phyloP scores from a whole-genome alignment of 1,139 yeast genomes.

The Magnusiomyces tetraspermus region DNA sequence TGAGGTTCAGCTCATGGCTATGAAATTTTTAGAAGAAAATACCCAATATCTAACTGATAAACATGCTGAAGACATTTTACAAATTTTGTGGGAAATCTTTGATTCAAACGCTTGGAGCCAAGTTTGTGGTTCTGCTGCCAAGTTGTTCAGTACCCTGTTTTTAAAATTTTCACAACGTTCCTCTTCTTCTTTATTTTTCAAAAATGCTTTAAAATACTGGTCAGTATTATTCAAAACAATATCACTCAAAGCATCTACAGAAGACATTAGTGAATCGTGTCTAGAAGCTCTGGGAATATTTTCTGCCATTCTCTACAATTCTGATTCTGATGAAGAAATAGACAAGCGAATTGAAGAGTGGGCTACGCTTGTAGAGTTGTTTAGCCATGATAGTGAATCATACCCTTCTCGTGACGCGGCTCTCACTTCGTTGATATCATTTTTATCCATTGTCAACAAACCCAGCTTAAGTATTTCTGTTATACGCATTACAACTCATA shows the following conservation, averaged over 20 bases:
- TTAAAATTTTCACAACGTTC: constrained; percentile 22
- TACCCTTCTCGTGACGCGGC: constrained; percentile 42
- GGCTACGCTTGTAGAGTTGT: constrained; percentile 28
- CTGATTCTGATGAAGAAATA: constrained; percentile 10
- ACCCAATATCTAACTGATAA: constrained; percentile 6
- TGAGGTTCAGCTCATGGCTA: constrained; percentile 43
- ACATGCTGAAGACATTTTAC: constrained; percentile 15
- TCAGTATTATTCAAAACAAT: constrained; percentile 25
- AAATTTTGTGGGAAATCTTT: constrained; percentile 30
- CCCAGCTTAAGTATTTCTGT: constrained; percentile 4
- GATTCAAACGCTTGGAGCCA: constrained; percentile 34
- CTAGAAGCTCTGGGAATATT: constrained; percentile 44
- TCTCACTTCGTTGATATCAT: constrained; percentile 37
- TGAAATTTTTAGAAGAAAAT: constrained; percentile 27
- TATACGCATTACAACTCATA: not conserved
- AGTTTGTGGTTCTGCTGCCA: constrained; percentile 38
- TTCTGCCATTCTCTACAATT: constrained; percentile 21
- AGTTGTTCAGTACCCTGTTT: constrained; percentile 34
- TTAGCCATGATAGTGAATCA: constrained; percentile 39
- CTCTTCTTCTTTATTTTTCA: constrained; percentile 9
- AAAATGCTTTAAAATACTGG: constrained; percentile 17
- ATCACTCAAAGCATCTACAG: constrained; percentile 30
- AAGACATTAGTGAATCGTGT: constrained; percentile 41
- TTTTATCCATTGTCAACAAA: constrained; percentile 15
- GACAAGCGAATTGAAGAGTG: constrained; percentile 26